Evolutionary conservation across 129 eudicot species (phyloP), one percentile per base, ranked within the genome.

Genomic region (Sambucus nigra): DNA sequence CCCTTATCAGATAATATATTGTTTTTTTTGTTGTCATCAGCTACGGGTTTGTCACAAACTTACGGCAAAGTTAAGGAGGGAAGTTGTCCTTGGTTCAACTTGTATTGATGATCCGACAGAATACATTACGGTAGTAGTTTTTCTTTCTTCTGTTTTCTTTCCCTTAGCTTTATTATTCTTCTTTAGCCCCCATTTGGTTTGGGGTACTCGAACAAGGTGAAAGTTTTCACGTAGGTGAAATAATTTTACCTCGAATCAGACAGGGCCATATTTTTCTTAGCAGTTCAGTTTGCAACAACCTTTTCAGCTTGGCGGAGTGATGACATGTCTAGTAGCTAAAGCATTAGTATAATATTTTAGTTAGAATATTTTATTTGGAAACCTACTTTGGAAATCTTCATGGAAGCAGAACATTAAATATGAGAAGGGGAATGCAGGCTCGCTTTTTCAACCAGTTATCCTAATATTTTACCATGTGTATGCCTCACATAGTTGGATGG

Each of bases 11-110:
- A 28, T 68, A 20, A 1, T 55, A 31, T 25, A 21, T 24, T 63
- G 19, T 70, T 66, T n/a, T 27, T n/a, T 52, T 45, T 55, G 28
- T 61, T 61, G 20, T 74, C 15, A 38, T 44, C 76, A 88, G 96
- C 48, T 88, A 48, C 72, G 94, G 47, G 81, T 79, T 53, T 86
- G 96, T 68, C 95, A 92, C 80, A 92, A 86, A 74, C 99, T 86
- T 29, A 92, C 99, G 15, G 28, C 94, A 35, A 92, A 92, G 66
- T 63, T 92, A 11, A 86, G 73, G 71, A 82, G 99, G 80, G 99
- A 92, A 78, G 69, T 92, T 15, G 70, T 92, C 56, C 83, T 92
- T 38, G 96, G 99, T 33, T 68, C 99, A 72, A 76, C 99, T 39
- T 82, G 87, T 38, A 52, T 92, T 25, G 96, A 92, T 68, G 96